Percentiles rank a stretch among this genome's conserved stretches.
Evolutionary conservation across 345 rosid genomes (phyloP).

Genomic region (Camelina neglecta): DNA sequence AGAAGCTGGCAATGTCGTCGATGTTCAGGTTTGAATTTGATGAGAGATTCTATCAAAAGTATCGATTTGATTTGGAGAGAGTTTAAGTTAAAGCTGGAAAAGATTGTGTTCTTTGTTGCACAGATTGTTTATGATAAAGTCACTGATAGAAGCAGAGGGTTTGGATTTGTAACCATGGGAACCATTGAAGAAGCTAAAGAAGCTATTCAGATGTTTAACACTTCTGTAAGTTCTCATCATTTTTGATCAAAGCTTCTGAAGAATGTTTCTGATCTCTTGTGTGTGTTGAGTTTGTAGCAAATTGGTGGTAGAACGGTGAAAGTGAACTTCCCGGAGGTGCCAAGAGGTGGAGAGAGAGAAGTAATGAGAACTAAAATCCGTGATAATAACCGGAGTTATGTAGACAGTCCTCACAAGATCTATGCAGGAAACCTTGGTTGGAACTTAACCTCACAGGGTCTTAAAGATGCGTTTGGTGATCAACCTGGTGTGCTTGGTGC

Average conservation of each 20-base stretch:
- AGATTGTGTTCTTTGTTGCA: background rate
- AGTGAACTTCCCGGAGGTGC: constrained; percentile 96
- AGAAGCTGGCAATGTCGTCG: constrained; percentile 75
- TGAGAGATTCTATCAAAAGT: background rate
- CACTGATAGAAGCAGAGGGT: constrained; percentile 96
- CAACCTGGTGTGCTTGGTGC: constrained; percentile 85
- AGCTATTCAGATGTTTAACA: constrained; percentile 79
- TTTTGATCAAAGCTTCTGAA: constrained; percentile 2
- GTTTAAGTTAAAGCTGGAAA: background rate
- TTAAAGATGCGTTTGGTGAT: constrained; percentile 68
- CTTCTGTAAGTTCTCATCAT: constrained; percentile 63
- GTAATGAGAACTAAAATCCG: constrained; percentile 65
- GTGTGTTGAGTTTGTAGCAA: constrained; percentile 56
- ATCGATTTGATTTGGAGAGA: background rate
- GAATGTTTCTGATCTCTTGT: constrained; percentile 8
- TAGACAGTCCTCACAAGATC: constrained; percentile 84
- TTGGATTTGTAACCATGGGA: constrained; percentile 85
- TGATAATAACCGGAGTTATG: constrained; percentile 56
- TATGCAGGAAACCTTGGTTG: constrained; percentile 94
- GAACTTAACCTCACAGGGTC: constrained; percentile 72
- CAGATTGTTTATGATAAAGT: constrained; percentile 83
- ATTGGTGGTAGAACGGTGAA: constrained; percentile 79
- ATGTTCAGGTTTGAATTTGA: constrained; percentile 61
- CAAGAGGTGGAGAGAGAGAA: constrained; percentile 89
- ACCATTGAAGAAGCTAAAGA: constrained; percentile 78